A percentile compares a stretch with the other conserved stretches of the same genome.
phyloP scores from a whole-genome alignment of 140 eudicot genomes.

The Bidens hawaiensis region DNA sequence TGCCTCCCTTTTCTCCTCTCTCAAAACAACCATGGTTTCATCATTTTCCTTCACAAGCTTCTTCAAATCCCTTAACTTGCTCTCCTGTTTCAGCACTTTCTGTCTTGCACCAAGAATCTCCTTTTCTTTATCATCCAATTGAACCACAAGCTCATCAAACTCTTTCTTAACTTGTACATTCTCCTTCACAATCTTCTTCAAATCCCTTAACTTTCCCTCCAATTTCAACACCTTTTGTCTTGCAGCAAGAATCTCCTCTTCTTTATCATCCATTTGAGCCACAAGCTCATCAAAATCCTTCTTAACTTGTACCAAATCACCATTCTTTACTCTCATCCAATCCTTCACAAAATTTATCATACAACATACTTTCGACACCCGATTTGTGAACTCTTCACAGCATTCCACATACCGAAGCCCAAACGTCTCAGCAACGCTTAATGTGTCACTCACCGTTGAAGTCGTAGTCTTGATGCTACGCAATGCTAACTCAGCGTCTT shows the following conservation, averaged over 20 bases:
- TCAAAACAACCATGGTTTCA: conserved; percentile 36
- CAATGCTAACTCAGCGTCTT: conserved; percentile 23
- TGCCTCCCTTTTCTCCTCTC: conserved; percentile 75
- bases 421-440: conserved; percentile 37
- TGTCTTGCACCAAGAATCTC: conserved; percentile 41
- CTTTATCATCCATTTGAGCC: conserved; percentile 43
- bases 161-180: conserved; percentile 34
- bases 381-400: conserved; percentile 44
- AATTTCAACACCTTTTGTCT: conserved; percentile 46
- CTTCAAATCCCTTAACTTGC: conserved; percentile 45
- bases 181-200: conserved; percentile 43
- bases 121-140: conserved; percentile 46
- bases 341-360: conserved; percentile 53
- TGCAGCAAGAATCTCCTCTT: conserved; percentile 39
- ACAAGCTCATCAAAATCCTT: conserved; percentile 35
- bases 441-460: conserved; percentile 35
- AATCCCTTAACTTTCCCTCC: conserved; percentile 40
- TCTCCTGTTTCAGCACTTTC: conserved; percentile 44
- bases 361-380: conserved; percentile 58
- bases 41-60: conserved; percentile 44
- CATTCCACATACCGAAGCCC: conserved; percentile 41
- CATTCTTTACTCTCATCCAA: conserved; percentile 48
- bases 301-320: conserved; percentile 22
- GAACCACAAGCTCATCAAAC: conserved; percentile 26
- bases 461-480: conserved; percentile 37